A percentile compares a stretch with the other conserved stretches of the same genome.
These are phyloP conservation scores for Yamadazyma kitorensis DNA, from an alignment of 805 yeast species.

Conservation along the genomic window DNA sequence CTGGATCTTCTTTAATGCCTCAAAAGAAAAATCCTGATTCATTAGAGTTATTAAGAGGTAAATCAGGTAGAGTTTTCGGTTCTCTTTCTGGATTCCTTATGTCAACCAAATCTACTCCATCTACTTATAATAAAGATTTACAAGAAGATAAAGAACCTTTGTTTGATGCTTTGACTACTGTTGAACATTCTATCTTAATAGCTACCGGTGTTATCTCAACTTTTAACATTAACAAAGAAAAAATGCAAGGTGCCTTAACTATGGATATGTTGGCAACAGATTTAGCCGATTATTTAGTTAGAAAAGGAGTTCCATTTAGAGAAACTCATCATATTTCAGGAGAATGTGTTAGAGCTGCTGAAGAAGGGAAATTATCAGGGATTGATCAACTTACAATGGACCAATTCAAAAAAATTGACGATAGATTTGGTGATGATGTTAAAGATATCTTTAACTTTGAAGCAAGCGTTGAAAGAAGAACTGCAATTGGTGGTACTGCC, in stretches of 20 bases:
- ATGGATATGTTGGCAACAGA: conserved; percentile 99
- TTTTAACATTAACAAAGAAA: conserved; percentile 63
- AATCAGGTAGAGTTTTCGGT: conserved; percentile 96
- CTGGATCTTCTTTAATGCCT: conserved; percentile 98
- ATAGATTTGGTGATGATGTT: conserved; percentile 79
- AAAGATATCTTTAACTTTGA: conserved; percentile 87
- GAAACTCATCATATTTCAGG: conserved; percentile 99
- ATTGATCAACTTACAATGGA: conserved; percentile 79
- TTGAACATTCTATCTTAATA: conserved; percentile 88
- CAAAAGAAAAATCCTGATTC: conserved; percentile 99
- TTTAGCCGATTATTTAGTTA: conserved; percentile 93
- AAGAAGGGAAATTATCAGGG: conserved; percentile 70
- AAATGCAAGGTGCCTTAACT: conserved; percentile 85
- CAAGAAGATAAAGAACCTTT: conserved; percentile 99
- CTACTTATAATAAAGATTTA: conserved; percentile 96
- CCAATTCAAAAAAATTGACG: conserved; percentile 78
- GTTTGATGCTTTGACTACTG: conserved; percentile 85
- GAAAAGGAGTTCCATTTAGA: conserved; percentile 98
- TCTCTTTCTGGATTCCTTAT: conserved; percentile 92
- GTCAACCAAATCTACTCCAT: conserved; percentile 96
- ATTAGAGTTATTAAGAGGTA: conserved; percentile 91
- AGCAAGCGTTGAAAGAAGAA: conserved; percentile 91
- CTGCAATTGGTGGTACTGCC: conserved; percentile 97
- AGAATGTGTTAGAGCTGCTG: conserved; percentile 91
- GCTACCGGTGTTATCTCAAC: conserved; percentile 97